These are phyloP conservation scores for Aureobasidium pullulans DNA, from an alignment of 2,329 filamentous ascomycete genomes.

Conservation along the genomic window DNA sequence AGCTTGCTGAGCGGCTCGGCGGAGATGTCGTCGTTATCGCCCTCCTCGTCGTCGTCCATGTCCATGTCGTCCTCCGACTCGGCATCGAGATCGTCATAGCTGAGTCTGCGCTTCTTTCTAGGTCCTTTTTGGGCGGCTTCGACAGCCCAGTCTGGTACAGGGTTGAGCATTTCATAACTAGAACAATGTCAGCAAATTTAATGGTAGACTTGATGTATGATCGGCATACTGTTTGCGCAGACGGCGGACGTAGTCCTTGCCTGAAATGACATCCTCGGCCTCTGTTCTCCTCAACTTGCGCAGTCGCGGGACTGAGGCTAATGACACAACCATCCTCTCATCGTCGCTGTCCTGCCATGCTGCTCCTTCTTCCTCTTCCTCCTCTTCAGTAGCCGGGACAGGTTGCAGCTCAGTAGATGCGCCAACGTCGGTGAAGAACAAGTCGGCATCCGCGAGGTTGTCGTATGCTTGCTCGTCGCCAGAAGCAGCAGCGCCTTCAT, in stretches of 20 bases:
- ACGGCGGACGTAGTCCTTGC: conserved; percentile 74
- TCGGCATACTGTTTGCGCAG: conserved; percentile 58
- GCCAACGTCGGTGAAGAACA: conserved; percentile 77
- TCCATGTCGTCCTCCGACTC: conserved; percentile 52
- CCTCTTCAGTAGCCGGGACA: conserved; percentile 31
- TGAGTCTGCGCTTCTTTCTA: conserved; percentile 42
- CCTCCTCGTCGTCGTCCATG: conserved; percentile 24
- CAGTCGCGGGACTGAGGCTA: conserved; percentile 66
- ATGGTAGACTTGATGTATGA: background rate
- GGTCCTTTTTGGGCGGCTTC: conserved; percentile 34
- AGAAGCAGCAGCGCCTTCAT: conserved; percentile 18
- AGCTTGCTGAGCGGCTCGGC: conserved; percentile 72
- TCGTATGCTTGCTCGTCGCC: conserved; percentile 37
- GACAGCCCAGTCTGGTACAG: conserved; percentile 54
- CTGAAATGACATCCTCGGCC: conserved; percentile 77
- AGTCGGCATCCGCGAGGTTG: conserved; percentile 62
- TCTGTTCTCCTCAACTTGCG: conserved; percentile 77
- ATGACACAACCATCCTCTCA: conserved; percentile 74
- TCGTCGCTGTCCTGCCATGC: conserved; percentile 97
- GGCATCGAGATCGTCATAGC: conserved; percentile 42
- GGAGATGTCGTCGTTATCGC: conserved; percentile 43
- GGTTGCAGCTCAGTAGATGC: conserved; percentile 35
- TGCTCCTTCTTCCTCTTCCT: conserved; percentile 40
- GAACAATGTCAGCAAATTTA: background rate
- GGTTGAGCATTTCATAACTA: conserved; percentile 48